Base-by-base conservation (phyloP, 495 filamentous ascomycete species). In the Hapsidospora chrysogenum region DNA sequence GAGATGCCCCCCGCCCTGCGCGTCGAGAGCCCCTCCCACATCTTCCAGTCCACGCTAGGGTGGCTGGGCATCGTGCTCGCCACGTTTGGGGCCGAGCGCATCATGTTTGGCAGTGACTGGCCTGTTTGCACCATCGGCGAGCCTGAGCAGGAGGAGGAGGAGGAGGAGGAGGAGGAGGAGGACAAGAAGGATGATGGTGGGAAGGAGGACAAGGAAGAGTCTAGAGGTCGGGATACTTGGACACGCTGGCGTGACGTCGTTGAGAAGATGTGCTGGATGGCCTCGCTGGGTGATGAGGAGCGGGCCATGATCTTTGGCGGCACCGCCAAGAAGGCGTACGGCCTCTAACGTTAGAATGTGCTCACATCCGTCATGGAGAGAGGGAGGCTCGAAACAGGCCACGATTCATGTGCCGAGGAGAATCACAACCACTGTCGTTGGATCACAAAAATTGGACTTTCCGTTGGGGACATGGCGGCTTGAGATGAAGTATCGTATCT, bases 101-200 rank as follows among this genome's bases (percentile, higher is more conserved):
- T 85, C 37, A 85, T 94, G 75, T 94, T 85, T 52, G 85, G 76
- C 3, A 83, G 76, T 32, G 83, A 92, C 49, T 94, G 85, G 85
- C 85, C 83, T 2, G 78, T 92, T 3, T 87, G 84, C 56, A 81
- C 77, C 41, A 46, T 80, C 14, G 66, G 68, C 2, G 71, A 75
- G 3, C 73, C 70, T 20, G 51, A 59, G n/a, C 55, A 37, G 4
- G 26, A 29, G 6, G 21, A 15, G 3, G 31, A 9, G 3, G 17
- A 17, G 13, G 44, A 52, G 27, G 45, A 48, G 18, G 48, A 52
- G 33, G 34, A 29, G 3, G 48, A 46, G 19, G 42, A 47, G 34
- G 47, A 47, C 20, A n/a, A n/a, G 27, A 10, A 17, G n/a, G n/a
- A n/a, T n/a, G n/a, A n/a, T n/a, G n/a, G n/a, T n/a, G n/a, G n/a